Evolutionary conservation across 331 rosid genomes (phyloP), one percentile per base, ranked within the genome.

Genomic region (Spiraea crenata): DNA sequence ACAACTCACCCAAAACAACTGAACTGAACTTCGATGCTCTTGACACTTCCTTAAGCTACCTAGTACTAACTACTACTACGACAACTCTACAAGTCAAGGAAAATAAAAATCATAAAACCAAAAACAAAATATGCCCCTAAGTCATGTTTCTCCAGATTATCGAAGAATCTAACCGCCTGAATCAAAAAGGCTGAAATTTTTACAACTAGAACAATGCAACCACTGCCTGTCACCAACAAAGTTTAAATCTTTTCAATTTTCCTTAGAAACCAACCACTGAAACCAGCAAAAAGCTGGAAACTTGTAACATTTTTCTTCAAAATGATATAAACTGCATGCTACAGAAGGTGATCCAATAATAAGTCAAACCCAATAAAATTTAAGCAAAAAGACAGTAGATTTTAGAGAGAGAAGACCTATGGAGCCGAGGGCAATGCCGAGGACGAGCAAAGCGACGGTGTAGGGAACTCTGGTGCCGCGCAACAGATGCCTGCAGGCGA

Each of bases 381-480:
- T 9, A 0, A 49, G 57, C 5, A 59, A n/a, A 1, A n/a, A 25
- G 17, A 60, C 54, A 20, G 31, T 31, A 39, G 49, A 16, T 25
- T 25, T 25, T 25, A 25, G 6, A 38, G 31, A 25, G 31, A 25
- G 31, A 25, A 25, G 39, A 87, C 99, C 99, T 55, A 87, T 13
- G 41, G 96, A 84, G 72, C 99, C 99, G 79, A 93, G 89, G 7
- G 79, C 90, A 51, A 89, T 77, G 84, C 96, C 96, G 62, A 91
- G 71, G 16, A 91, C 66, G 71, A 93, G 92, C 71, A 93, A 74
- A 67, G 92, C 97, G 57, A 81, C 90, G 0, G 99, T 89, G 38
- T 93, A 93, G 51, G 99, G 96, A 5, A 93, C 92, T 81, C 87
- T 80, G 37, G 99, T 91, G n/a, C 99, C 99, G 25, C 87, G 96